Base-by-base conservation (phyloP, 495 filamentous ascomycete species). In the Letharia lupina region DNA sequence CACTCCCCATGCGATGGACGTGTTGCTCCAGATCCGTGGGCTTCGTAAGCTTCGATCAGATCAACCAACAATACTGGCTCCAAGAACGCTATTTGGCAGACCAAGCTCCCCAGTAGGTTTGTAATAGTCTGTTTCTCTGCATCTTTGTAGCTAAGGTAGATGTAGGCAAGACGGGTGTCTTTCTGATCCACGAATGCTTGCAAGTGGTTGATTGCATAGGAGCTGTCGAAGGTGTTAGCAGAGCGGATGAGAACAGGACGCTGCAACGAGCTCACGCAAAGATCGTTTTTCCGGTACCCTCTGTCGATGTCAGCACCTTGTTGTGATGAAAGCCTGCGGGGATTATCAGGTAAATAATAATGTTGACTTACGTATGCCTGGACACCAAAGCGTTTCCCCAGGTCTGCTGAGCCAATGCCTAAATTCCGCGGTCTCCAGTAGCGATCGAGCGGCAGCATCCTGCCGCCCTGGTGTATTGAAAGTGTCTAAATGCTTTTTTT, bases 1-100 rank as follows among this genome's bases (percentile, higher is more conserved):
- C 52, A 56, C 52, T 33, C 52, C 6, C 6, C 13, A 37, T 57
- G 16, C 20, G 16, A 57, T 16, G 20, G 54, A 57, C 15, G 31
- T 56, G 4, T 56, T 56, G 52, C 52, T 56, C 52, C 52, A 56
- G 28, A 33, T 35, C 52, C 52, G 31, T 56, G 52, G 28, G 52
- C 52, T 18, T 56, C 28, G 35, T 56, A 56, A 16, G 12, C 35
- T 4, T 11, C 52, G 16, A 13, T 5, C 13, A 56, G 10, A 5
- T 35, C 52, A 33, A 31, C 28, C 16, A 31, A 3, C 52, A 56
- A 7, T 0, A 4, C 13, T 56, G 52, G 5, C 28, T 56, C 52
- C 4, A 31, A 35, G 28, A 35, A 35, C 7, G 31, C 31, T 56
- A 56, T 4, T 35, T 56, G 52, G 31, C 52, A 56, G 31, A 56